Evolutionary conservation across 2,329 filamentous ascomycete species (phyloP).

Genomic region (Aspergillus japonicus): DNA sequence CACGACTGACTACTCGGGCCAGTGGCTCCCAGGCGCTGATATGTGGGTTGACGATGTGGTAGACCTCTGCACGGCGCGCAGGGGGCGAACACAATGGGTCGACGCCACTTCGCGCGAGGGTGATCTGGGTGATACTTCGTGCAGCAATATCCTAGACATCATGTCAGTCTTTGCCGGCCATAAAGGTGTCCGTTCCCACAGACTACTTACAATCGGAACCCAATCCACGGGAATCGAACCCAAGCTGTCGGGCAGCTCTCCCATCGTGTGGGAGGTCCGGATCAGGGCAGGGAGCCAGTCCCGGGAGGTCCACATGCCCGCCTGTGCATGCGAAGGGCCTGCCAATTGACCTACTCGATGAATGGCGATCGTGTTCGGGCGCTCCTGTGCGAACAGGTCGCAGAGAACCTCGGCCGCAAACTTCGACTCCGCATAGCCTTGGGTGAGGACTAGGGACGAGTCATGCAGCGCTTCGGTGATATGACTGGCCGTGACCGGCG

Average conservation of each 20-base stretch:
- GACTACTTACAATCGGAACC: conserved; percentile 2
- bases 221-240: conserved; percentile 6
- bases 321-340: neutral
- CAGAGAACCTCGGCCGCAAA: neutral
- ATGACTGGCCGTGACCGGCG: neutral
- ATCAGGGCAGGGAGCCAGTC: conserved; percentile 10
- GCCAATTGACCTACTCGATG: conserved; percentile 9
- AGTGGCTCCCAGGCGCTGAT: neutral
- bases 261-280: neutral
- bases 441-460: neutral
- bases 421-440: conserved; percentile 9
- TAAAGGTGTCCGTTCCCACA: no score
- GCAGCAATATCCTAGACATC: neutral
- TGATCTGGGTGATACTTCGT: neutral
- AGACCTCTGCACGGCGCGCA: neutral
- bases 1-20: neutral
- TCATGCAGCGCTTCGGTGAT: conserved; percentile 7
- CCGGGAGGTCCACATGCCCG: conserved; percentile 1
- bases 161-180: neutral
- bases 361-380: neutral
- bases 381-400: neutral
- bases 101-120: no score
- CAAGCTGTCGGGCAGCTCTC: neutral
- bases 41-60: conserved; percentile 3
- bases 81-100: no score